Evolutionary conservation across 2,329 filamentous ascomycete genomes (phyloP).

Genomic region (Bimuria novae-zelandiae): DNA sequence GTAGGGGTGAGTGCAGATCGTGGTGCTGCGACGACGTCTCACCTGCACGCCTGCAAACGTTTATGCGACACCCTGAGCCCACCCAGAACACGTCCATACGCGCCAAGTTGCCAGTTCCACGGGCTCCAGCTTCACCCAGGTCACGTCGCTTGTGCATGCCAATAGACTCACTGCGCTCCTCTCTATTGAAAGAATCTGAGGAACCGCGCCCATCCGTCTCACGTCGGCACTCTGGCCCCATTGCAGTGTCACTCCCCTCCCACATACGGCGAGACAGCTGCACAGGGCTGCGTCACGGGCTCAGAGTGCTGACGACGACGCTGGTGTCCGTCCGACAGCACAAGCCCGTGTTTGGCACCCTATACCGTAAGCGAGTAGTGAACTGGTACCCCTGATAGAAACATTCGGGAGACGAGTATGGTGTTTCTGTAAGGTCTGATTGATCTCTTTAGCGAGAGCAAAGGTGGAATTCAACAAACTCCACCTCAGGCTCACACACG

Average conservation of each 20-base stretch:
- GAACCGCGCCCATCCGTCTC: constrained; percentile 8
- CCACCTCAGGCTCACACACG: too few species aligned
- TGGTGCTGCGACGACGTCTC: constrained; percentile 19
- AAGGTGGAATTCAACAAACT: too few species aligned
- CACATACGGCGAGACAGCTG: not conserved
- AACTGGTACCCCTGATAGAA: not conserved
- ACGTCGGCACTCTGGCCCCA: constrained; percentile 1
- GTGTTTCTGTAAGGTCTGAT: too few species aligned
- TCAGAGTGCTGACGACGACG: not conserved
- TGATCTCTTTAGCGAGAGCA: too few species aligned
- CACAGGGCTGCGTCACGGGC: constrained; percentile 2
- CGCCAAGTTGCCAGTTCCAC: constrained; percentile 5
- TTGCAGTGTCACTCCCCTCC: not conserved
- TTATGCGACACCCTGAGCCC: constrained; percentile 7
- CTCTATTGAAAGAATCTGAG: not conserved
- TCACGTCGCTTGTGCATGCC: constrained; percentile 16
- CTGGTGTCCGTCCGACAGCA: not conserved
- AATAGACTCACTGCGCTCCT: constrained; percentile 7
- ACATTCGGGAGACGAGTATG: too few species aligned
- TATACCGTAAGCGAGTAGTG: not conserved
- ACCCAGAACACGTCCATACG: not conserved
- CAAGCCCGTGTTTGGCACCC: not conserved
- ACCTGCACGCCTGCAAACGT: constrained; percentile 21
- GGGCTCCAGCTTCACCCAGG: not conserved
- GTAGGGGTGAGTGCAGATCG: not conserved